Percentiles rank a stretch among this genome's conserved stretches.
Evolutionary conservation across 2,329 filamentous ascomycete genomes (phyloP).

Genomic region (Paraconiothyrium brasiliense): DNA sequence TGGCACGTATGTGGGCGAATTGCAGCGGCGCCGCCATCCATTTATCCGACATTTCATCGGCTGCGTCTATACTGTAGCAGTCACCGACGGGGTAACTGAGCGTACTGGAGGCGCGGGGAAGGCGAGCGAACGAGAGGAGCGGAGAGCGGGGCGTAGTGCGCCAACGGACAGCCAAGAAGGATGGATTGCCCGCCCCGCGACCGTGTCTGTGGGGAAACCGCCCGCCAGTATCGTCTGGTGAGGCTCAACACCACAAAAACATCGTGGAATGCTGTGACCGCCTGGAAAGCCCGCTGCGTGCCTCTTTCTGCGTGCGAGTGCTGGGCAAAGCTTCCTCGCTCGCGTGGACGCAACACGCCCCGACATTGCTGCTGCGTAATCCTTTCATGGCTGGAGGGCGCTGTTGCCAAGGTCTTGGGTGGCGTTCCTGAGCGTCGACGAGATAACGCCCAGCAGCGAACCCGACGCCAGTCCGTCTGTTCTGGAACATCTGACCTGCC

Average conservation of each 20-base stretch:
- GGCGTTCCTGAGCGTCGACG: constrained; percentile 38
- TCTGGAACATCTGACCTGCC: constrained; percentile 47
- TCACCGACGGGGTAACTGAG: neutral
- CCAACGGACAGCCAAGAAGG: constrained; percentile 23
- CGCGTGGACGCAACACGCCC: constrained; percentile 18
- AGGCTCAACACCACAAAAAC: constrained; percentile 27
- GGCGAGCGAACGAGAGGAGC: constrained; percentile 19
- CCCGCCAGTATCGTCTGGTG: neutral
- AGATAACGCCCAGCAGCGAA: constrained; percentile 37
- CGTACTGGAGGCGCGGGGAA: neutral
- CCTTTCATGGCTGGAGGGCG: constrained; percentile 30
- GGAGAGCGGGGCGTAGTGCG: constrained; percentile 17
- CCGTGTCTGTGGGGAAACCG: constrained; percentile 21
- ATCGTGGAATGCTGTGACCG: constrained; percentile 18
- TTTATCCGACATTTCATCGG: constrained; percentile 40
- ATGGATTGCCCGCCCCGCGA: constrained; percentile 26
- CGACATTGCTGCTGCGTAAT: constrained; percentile 25
- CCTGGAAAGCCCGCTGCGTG: constrained; percentile 7
- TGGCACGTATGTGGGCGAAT: constrained; percentile 37
- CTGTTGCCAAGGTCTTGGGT: constrained; percentile 50
- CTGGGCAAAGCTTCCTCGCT: constrained; percentile 40
- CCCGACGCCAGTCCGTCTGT: constrained; percentile 38
- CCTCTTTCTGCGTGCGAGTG: constrained; percentile 10
- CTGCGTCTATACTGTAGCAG: constrained; percentile 26
- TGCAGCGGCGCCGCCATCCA: constrained; percentile 31